Base-by-base conservation (phyloP, 768 basidiomycete genomes). In the Mycena venus region DNA sequence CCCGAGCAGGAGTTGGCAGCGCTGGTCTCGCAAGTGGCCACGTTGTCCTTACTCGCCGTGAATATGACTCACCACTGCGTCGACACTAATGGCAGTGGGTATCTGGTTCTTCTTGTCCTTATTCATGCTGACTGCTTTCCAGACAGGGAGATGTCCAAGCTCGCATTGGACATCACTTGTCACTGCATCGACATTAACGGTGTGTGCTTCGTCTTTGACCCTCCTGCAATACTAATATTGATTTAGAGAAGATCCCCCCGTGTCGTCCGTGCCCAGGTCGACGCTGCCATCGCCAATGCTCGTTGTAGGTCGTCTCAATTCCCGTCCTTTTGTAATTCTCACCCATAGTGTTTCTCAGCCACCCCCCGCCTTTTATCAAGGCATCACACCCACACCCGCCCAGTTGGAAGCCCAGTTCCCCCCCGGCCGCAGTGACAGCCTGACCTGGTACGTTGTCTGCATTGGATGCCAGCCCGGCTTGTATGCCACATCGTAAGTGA, bases 1-100 rank as follows among this genome's bases (percentile, higher is more conserved):
- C 49, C 69, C 19, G 49, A 40, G 1, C 15, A 60, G 25, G 59
- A 69, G 69, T 5, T 70, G 69, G 69, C 23, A n/a, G 59, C 49
- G 32, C 19, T 70, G 34, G 11, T 70, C 32, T 27, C 60, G 11
- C 32, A 62, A 23, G 27, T 62, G n/a, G 3, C 47, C 1, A 25
- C 47, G 1, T 9, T 44, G 42, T 44, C 42, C 17, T 11, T 19
- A 17, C 42, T 44, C 19, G 42, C 42, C 4, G 42, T 44, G 10
- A 17, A 19, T 17, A 4, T 44, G 9, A 44, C 10, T 44, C 9
- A 19, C 9, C 42, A 17, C 17, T 44, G 42, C 17, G 19, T 44
- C 15, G 42, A 44, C 19, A 17, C 19, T 44, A 8, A 44, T 44
- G 42, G n/a, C n/a, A n/a, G 42, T 19, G 42, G 19, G 42, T 44